Conservation (phyloP, 169 alveolate genomes). For the Eimeria maxima region DNA sequence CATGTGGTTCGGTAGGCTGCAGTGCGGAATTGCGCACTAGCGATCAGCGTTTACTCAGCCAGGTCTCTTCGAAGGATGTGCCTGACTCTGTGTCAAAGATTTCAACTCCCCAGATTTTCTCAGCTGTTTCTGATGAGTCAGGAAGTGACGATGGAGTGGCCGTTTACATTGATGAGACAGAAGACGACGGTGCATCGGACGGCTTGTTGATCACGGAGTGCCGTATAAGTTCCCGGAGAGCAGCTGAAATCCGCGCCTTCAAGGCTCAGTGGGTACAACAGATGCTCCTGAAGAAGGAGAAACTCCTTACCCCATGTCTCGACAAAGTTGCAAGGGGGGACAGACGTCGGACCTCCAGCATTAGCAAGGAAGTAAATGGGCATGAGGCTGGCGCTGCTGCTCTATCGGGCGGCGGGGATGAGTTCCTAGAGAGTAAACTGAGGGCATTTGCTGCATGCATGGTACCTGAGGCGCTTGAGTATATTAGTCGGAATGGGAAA, state of each 20-base stretch:
- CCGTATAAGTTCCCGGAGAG: constrained; percentile 24
- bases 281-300: constrained; percentile 22
- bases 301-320: not conserved
- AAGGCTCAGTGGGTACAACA: constrained; percentile 55
- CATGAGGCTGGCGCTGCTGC: not conserved
- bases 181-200: constrained; percentile 30
- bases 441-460: constrained; percentile 65
- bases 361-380: not conserved
- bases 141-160: constrained; percentile 71
- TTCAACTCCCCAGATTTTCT: not conserved
- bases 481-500: constrained; percentile 7
- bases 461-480: constrained; percentile 46
- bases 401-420: constrained; percentile 20
- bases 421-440: constrained; percentile 24
- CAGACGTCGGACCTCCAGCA: not conserved
- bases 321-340: not conserved
- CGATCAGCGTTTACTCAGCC: not conserved
- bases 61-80: not conserved
- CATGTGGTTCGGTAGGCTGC: not conserved
- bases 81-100: not conserved
- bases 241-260: constrained; percentile 46
- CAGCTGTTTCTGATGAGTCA: not conserved
- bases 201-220: constrained; percentile 36
- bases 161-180: constrained; percentile 67
- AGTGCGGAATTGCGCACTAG: not conserved